Conservation (phyloP, 208 protist genomes). For the Kentomonas sorsogonicus region DNA sequence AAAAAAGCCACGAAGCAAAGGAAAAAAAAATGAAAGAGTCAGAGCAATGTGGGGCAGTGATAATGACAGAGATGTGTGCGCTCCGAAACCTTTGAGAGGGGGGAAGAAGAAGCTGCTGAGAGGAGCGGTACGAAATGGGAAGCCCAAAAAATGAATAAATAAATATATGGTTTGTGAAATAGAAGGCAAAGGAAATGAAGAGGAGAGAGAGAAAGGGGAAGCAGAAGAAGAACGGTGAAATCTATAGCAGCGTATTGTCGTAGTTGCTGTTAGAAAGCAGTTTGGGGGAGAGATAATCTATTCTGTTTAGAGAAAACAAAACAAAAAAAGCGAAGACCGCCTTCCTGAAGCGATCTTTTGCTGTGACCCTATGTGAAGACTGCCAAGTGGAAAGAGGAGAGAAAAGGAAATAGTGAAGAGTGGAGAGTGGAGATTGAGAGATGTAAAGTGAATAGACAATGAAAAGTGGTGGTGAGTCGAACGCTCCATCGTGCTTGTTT, state of each 20-base stretch:
- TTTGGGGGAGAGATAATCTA: background rate
- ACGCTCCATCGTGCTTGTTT: background rate
- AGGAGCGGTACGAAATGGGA: no score
- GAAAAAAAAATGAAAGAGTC: no score
- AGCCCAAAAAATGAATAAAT: no score
- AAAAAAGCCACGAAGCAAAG: no score
- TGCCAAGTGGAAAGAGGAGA: background rate
- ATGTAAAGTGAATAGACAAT: no score
- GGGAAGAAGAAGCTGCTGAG: no score
- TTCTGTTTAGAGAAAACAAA: conserved; percentile 5
- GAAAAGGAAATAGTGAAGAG: background rate
- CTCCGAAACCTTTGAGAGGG: no score
- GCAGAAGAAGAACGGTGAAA: background rate
- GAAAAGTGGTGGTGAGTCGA: background rate
- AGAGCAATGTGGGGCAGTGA: no score
- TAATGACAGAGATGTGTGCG: no score
- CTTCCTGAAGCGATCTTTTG: background rate
- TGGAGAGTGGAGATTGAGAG: no score
- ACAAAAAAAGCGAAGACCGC: background rate
- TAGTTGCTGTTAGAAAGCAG: background rate
- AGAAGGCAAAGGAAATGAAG: background rate
- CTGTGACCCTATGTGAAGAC: background rate
- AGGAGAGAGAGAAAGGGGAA: background rate
- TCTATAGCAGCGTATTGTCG: background rate
- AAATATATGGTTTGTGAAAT: background rate